Conservation (phyloP, 352 stramenopile species). For the Pythium chondricola region DNA sequence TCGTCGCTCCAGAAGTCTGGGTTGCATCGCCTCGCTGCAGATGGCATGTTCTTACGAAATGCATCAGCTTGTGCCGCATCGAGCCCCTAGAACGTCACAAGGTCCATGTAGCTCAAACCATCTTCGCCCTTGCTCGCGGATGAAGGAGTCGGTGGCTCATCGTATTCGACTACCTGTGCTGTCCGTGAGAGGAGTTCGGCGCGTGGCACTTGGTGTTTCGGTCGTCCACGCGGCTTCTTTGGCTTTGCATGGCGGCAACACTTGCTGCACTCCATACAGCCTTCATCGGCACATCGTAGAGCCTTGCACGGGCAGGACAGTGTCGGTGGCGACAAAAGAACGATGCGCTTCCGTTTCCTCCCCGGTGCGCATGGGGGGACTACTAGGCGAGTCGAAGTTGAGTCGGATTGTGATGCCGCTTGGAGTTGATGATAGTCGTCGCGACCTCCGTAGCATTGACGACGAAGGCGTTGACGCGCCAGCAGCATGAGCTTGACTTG, state of each 20-base stretch:
- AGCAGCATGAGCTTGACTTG: too few species aligned
- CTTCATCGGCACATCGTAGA: neutral
- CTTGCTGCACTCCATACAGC: neutral
- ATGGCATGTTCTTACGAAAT: too few species aligned
- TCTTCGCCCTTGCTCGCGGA: too few species aligned
- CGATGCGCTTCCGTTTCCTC: neutral
- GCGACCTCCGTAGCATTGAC: too few species aligned
- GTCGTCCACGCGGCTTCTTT: neutral
- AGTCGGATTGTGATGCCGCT: neutral
- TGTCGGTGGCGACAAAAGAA: neutral
- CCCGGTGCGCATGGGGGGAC: neutral
- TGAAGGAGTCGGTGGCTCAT: neutral
- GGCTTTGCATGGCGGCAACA: neutral
- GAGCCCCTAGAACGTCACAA: too few species aligned
- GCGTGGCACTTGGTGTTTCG: neutral
- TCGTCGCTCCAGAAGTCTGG: too few species aligned
- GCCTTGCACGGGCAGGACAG: neutral
- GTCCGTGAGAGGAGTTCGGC: neutral
- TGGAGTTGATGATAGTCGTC: neutral
- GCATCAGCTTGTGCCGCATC: too few species aligned
- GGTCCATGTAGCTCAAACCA: too few species aligned
- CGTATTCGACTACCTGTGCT: neutral
- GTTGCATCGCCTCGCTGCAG: too few species aligned
- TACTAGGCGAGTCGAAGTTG: neutral
- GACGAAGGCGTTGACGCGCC: too few species aligned